Base-by-base conservation (phyloP, 495 filamentous ascomycete species). In the Glonium stellatum region DNA sequence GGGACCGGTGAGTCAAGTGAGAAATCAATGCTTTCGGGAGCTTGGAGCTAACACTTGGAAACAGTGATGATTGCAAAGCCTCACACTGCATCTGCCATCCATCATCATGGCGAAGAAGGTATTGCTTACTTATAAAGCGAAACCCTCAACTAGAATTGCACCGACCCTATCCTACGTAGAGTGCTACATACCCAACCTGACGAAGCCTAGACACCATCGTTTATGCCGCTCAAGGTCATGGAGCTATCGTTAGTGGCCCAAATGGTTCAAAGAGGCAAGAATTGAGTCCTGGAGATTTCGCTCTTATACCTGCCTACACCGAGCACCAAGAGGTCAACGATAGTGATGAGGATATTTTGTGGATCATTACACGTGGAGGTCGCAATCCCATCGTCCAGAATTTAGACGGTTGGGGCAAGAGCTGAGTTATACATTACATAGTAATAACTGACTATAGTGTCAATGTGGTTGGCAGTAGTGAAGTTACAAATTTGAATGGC, bases 251-350 rank as follows among this genome's bases (percentile, higher is more conserved):
- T 42, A 79, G 76, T 57, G 67, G 75, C 10, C 60, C 49, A 5
- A 70, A 70, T 22, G 76, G 76, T 34, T 69, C 67, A 41, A 74
- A 73, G 62, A 77, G 79, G 22, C 76, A 83, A 56, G 72, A 76
- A 9, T 74, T 88, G 4, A 72, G 67, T 0, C 75, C 78, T 1
- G 85, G 85, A 0, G 84, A 87, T 65, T 86, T 84, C 65, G 84
- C 83, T 1, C 74, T 84, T 49, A 78, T 88, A 25, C 84, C 84
- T 0, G 77, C 84, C 0, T 85, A 76, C 73, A 80, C 79, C 0
- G 83, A 87, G 66, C 83, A 87, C 69, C 84, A 87, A 65, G 78
- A 79, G 65, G 70, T 85, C n/a, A 87, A 87, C 67, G 81, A 87
- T 23, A 75, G 76, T 11, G 79, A 81, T 25, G 77, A 76, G 23